A percentile compares a stretch with the other conserved stretches of the same genome.
Conservation (phyloP, 1,284 basidiomycete genomes). For the Moesziomyces sp. region DNA sequence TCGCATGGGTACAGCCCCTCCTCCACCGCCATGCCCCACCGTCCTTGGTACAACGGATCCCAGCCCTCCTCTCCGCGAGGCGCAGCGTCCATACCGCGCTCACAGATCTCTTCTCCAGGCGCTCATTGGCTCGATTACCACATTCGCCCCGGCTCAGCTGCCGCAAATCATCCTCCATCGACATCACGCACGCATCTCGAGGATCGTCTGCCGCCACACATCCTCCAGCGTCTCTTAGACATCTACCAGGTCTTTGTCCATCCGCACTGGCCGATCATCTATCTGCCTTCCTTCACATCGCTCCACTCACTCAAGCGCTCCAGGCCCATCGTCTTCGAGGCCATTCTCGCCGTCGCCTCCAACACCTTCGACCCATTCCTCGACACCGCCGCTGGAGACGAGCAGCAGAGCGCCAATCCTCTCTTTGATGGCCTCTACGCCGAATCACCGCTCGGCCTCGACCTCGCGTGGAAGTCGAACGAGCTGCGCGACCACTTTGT, state of each 20-base stretch:
- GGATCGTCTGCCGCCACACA: constrained; percentile 32
- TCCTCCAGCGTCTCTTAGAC: constrained; percentile 35
- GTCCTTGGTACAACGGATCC: constrained; percentile 29
- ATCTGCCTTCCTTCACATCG: constrained; percentile 46
- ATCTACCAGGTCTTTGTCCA: constrained; percentile 51
- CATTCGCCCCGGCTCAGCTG: constrained; percentile 13
- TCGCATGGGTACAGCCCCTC: constrained; percentile 28
- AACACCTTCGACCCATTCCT: constrained; percentile 41
- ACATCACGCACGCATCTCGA: constrained; percentile 17
- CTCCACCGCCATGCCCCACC: constrained; percentile 18
- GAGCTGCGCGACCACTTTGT: constrained; percentile 45
- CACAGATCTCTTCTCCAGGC: constrained; percentile 26
- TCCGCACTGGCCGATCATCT: constrained; percentile 57
- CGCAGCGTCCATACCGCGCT: constrained; percentile 17
- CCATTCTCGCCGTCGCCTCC: constrained; percentile 47
- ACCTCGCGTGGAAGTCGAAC: constrained; percentile 26
- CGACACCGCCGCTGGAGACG: constrained; percentile 19
- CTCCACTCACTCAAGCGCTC: constrained; percentile 36
- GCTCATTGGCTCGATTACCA: constrained; percentile 27
- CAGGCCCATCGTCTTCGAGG: constrained; percentile 47
- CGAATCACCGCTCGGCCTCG: constrained; percentile 20
- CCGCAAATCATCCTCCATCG: constrained; percentile 7
- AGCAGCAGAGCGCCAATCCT: constrained; percentile 12
- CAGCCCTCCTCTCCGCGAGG: constrained; percentile 25
- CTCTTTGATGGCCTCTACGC: constrained; percentile 27